A percentile compares a stretch with the other conserved stretches of the same genome.
These are phyloP conservation scores for Melaleuca quinquenervia DNA, from an alignment of 345 rosid genomes.

Conservation along the genomic window DNA sequence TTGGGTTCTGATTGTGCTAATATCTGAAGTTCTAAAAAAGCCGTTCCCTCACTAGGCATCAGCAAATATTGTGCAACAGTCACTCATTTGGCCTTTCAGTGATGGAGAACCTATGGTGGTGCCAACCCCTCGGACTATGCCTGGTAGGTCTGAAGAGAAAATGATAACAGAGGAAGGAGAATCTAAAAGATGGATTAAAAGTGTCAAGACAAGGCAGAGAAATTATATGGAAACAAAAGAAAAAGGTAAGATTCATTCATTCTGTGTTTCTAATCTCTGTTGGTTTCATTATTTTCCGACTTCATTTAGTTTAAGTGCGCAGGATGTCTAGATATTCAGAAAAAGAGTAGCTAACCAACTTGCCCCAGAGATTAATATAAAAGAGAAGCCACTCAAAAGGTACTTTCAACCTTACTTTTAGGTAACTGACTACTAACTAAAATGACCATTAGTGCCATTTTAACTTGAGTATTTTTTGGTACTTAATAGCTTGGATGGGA, in stretches of 20 bases:
- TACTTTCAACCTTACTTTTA: neutral
- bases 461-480: neutral
- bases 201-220: too few species aligned
- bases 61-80: too few species aligned
- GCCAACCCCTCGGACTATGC: too few species aligned
- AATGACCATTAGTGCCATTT: neutral
- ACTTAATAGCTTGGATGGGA: neutral
- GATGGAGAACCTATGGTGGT: neutral
- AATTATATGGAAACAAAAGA: neutral
- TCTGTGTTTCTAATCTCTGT: neutral
- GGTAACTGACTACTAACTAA: neutral
- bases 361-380: neutral
- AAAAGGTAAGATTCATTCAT: neutral
- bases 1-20: neutral
- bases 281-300: neutral
- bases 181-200: too few species aligned
- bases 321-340: too few species aligned
- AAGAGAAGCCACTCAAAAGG: neutral
- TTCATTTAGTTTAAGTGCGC: neutral
- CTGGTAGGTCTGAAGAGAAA: too few species aligned
- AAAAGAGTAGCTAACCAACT: neutral
- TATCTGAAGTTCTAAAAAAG: too few species aligned
- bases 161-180: too few species aligned
- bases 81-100: too few species aligned
- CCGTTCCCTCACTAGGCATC: too few species aligned